Evolutionary conservation across 2,329 filamentous ascomycete species (phyloP).

Genomic region (Ophiostoma perfectum): DNA sequence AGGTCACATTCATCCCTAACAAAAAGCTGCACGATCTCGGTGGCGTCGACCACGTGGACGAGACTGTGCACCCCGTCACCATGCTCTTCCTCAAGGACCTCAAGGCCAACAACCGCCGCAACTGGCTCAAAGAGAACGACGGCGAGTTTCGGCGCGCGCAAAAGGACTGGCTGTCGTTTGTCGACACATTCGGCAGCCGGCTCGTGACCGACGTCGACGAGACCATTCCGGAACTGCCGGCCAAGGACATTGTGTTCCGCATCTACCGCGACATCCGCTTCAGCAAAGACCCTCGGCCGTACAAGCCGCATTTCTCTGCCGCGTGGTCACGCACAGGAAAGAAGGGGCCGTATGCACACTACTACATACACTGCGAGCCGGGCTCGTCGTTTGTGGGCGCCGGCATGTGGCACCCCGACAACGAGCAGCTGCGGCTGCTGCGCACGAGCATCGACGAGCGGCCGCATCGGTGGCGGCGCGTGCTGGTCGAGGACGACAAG

Average conservation of each 20-base stretch:
- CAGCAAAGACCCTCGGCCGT: conserved; percentile 76
- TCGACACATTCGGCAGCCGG: conserved; percentile 64
- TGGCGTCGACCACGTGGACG: conserved; percentile 46
- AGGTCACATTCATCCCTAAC: conserved; percentile 40
- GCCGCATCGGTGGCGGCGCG: conserved; percentile 62
- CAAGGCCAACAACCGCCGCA: conserved; percentile 53
- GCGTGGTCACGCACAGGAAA: conserved; percentile 83
- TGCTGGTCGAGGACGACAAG: conserved; percentile 53
- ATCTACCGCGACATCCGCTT: conserved; percentile 86
- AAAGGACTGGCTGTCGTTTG: conserved; percentile 75
- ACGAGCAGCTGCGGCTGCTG: conserved; percentile 58
- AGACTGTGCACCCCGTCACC: conserved; percentile 53
- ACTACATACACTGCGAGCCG: conserved; percentile 81
- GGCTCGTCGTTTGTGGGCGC: conserved; percentile 66
- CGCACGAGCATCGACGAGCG: conserved; percentile 70
- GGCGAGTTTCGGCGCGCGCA: conserved; percentile 70
- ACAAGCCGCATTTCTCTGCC: conserved; percentile 78
- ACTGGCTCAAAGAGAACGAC: conserved; percentile 67
- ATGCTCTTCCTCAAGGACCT: conserved; percentile 54
- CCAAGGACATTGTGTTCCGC: conserved; percentile 80
- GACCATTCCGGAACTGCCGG: conserved; percentile 78
- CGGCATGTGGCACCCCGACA: conserved; percentile 75
- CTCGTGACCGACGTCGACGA: conserved; percentile 63
- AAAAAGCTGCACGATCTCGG: conserved; percentile 39
- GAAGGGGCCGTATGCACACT: conserved; percentile 81